Conservation (phyloP, 164 flowering plant species). For the Liquidambar formosana region DNA sequence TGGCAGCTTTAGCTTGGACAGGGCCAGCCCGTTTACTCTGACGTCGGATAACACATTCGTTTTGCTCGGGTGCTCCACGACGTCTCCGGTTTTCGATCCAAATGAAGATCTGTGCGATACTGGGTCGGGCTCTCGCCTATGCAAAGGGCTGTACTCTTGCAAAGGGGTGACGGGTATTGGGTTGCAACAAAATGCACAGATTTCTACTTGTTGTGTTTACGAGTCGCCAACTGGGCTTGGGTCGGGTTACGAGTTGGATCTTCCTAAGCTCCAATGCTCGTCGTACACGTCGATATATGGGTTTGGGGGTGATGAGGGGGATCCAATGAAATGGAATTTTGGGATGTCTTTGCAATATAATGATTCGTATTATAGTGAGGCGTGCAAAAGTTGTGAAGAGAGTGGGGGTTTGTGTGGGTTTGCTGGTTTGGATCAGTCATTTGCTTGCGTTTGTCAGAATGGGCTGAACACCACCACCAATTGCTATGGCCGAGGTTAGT, state of each 20-base stretch:
- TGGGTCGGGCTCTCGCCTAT: conserved; percentile 48
- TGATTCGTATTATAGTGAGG: conserved; percentile 26
- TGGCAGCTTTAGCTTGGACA: conserved; percentile 59
- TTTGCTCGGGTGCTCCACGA: conserved; percentile 61
- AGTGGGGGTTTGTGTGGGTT: conserved; percentile 68
- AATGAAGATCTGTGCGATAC: conserved; percentile 44
- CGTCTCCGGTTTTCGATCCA: conserved; percentile 57
- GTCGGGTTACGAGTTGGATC: conserved; percentile 42
- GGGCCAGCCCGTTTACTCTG: conserved; percentile 43
- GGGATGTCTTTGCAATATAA: conserved; percentile 56
- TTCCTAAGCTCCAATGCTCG: conserved; percentile 69
- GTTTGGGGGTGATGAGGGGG: conserved; percentile 51
- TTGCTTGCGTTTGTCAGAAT: conserved; percentile 53
- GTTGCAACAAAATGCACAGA: conserved; percentile 45
- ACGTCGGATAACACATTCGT: conserved; percentile 36
- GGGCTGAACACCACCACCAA: conserved; percentile 50
- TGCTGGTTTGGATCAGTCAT: conserved; percentile 29
- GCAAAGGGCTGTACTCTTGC: conserved; percentile 64
- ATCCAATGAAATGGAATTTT: conserved; percentile 58
- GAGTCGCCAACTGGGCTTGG: conserved; percentile 33
- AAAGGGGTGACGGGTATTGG: conserved; percentile 60
- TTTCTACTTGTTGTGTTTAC: conserved; percentile 64
- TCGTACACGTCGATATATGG: conserved; percentile 59
- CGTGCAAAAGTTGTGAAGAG: conserved; percentile 51
- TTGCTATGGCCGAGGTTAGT: conserved; percentile 61